A percentile compares a stretch with the other conserved stretches of the same genome.
Conservation (phyloP, 2,329 filamentous ascomycete species). For the Chrysoporthe deuterocubensis region DNA sequence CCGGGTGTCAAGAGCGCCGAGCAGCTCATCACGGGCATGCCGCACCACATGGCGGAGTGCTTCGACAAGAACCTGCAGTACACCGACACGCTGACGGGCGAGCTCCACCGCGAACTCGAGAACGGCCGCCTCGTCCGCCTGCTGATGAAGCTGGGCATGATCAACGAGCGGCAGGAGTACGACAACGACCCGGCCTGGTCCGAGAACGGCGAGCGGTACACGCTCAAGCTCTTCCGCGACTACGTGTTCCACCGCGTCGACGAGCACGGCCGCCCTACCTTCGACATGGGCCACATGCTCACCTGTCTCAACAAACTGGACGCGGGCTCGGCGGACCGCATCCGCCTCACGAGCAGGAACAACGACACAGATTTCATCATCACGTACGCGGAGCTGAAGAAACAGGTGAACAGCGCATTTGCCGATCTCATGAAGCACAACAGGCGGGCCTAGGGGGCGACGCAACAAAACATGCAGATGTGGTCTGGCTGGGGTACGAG, state of each 20-base stretch:
- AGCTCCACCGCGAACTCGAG: conserved; percentile 81
- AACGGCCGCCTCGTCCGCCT: conserved; percentile 85
- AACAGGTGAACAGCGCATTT: conserved; percentile 62
- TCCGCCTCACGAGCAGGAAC: conserved; percentile 85
- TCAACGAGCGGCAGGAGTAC: conserved; percentile 89
- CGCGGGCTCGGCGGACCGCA: conserved; percentile 82
- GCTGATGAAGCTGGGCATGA: conserved; percentile 78
- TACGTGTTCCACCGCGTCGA: conserved; percentile 98
- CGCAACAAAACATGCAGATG: background rate
- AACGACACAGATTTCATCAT: conserved; percentile 88
- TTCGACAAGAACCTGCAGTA: conserved; percentile 81
- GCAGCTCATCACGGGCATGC: conserved; percentile 77
- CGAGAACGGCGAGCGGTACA: conserved; percentile 90
- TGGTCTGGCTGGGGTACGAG: background rate
- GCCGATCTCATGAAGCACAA: conserved; percentile 58
- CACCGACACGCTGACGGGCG: conserved; percentile 73
- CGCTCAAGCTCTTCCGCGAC: conserved; percentile 92
- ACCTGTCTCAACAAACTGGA: conserved; percentile 90
- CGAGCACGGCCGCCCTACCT: conserved; percentile 76
- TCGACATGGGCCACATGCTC: conserved; percentile 88
- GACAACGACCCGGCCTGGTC: conserved; percentile 81
- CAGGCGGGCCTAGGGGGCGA: conserved; percentile 23
- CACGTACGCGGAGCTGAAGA: conserved; percentile 86
- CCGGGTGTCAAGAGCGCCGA: conserved; percentile 74
- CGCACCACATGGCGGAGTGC: conserved; percentile 73